Evolutionary conservation across 495 filamentous ascomycete genomes (phyloP).

Genomic region (Xylaria castorea): DNA sequence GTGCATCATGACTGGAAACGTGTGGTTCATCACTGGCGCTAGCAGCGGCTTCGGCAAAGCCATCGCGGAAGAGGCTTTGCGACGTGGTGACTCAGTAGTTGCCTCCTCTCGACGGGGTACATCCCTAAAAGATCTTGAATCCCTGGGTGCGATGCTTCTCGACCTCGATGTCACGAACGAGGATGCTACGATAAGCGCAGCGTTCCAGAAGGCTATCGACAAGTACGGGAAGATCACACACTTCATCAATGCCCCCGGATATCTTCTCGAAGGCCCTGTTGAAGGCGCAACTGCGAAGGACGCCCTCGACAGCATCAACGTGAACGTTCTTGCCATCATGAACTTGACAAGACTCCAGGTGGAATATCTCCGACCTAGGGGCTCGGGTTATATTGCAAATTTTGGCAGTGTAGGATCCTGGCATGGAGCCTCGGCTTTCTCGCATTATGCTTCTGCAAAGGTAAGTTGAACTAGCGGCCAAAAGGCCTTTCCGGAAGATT

Average conservation of each 20-base stretch:
- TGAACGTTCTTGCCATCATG: conserved; percentile 50
- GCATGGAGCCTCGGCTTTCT: conserved; percentile 33
- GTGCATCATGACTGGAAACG: conserved; percentile 26
- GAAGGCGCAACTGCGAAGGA: conserved; percentile 34
- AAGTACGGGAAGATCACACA: conserved; percentile 43
- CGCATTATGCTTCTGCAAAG: conserved; percentile 54
- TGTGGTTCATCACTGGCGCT: conserved; percentile 57
- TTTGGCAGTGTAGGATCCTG: conserved; percentile 34
- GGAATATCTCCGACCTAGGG: conserved; percentile 41
- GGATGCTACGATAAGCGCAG: conserved; percentile 28
- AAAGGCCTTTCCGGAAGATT: conserved; percentile 25
- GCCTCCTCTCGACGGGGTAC: conserved; percentile 55
- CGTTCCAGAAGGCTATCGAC: conserved; percentile 33
- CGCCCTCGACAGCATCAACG: conserved; percentile 41
- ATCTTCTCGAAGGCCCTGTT: conserved; percentile 27
- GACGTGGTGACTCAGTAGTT: conserved; percentile 56
- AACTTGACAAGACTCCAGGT: conserved; percentile 47
- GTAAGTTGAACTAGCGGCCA: conserved; percentile 23
- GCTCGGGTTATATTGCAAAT: conserved; percentile 45
- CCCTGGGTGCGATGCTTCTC: conserved; percentile 35
- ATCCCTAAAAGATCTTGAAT: conserved; percentile 29
- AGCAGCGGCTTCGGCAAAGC: conserved; percentile 56
- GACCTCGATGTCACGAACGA: conserved; percentile 48
- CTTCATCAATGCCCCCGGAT: conserved; percentile 45
- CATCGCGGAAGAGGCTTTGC: conserved; percentile 49